Evolutionary conservation across 2,329 filamentous ascomycete genomes (phyloP).

Genomic region (Pseudocercospora eumusae): DNA sequence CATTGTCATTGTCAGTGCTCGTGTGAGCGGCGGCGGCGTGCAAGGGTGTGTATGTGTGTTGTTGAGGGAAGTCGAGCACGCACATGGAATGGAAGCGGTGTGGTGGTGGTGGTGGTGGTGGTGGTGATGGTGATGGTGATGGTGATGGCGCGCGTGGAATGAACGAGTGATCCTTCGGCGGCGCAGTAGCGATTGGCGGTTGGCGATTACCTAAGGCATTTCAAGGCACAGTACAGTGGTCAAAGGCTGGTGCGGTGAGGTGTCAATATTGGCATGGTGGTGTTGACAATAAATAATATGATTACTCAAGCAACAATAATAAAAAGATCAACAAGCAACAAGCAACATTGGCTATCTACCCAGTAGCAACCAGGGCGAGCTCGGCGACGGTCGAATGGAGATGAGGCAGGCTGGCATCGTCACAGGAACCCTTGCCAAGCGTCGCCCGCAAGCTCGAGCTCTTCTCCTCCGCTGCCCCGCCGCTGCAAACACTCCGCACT

Average conservation of each 20-base stretch:
- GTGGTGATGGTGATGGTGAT: not conserved
- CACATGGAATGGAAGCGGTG: too few species aligned
- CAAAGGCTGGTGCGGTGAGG: not conserved
- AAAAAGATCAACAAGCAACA: not conserved
- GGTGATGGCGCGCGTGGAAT: not conserved
- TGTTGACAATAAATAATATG: too few species aligned
- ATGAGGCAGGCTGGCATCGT: not conserved
- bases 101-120: not conserved
- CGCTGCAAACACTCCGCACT: not conserved
- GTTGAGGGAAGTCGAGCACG: too few species aligned
- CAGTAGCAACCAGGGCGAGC: too few species aligned
- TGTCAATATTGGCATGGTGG: too few species aligned
- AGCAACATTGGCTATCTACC: too few species aligned
- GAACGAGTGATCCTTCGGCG: too few species aligned
- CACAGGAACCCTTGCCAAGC: not conserved
- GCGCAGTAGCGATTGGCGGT: not conserved
- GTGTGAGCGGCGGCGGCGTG: too few species aligned
- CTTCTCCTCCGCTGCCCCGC: conserved; percentile 1
- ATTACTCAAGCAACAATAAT: too few species aligned
- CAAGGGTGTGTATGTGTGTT: not conserved
- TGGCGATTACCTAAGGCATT: too few species aligned
- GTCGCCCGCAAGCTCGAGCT: not conserved
- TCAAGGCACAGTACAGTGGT: too few species aligned
- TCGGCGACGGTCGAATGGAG: conserved; percentile 1
- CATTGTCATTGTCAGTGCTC: not conserved